A percentile compares a stretch with the other conserved stretches of the same genome.
These are phyloP conservation scores for Orbilia ellipsospora DNA, from an alignment of 2,329 filamentous ascomycete genomes.

Conservation along the genomic window DNA sequence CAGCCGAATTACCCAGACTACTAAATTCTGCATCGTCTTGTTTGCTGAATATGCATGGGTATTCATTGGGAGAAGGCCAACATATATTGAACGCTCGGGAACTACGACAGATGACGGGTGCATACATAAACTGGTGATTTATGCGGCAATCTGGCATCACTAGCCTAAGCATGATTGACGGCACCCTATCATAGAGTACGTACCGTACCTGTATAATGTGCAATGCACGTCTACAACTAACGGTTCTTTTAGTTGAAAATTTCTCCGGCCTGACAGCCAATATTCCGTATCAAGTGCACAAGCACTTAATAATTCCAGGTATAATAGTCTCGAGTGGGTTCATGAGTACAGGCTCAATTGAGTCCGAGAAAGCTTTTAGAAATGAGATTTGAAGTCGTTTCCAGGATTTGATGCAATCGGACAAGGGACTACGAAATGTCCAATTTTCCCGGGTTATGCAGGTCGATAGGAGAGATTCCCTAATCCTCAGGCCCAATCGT, in stretches of 20 bases:
- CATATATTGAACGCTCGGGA: slow-evolving; percentile 15
- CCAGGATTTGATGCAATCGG: slow-evolving; percentile 1
- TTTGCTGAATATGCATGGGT: slow-evolving; percentile 7
- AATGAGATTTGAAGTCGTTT: neutral
- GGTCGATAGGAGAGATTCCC: neutral
- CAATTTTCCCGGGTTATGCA: slow-evolving; percentile 27
- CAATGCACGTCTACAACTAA: too few relatives aligned
- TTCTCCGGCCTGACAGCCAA: too few relatives aligned
- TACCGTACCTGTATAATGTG: neutral
- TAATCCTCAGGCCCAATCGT: too few relatives aligned
- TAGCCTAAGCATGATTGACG: slow-evolving; percentile 14
- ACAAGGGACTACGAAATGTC: neutral
- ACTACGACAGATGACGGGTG: too few relatives aligned
- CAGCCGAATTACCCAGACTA: neutral
- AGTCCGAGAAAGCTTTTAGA: too few relatives aligned
- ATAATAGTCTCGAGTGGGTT: too few relatives aligned
- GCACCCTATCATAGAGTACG: neutral
- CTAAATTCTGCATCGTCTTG: slow-evolving; percentile 18
- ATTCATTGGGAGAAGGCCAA: slow-evolving; percentile 20
- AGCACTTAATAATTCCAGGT: too few relatives aligned
- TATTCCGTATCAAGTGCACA: too few relatives aligned
- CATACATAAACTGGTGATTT: slow-evolving; percentile 18
- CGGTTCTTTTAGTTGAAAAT: too few relatives aligned
- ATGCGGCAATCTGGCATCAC: slow-evolving; percentile 48
- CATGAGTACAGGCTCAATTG: too few relatives aligned